These are phyloP conservation scores for Meyerozyma smithsonii DNA, from an alignment of 1,139 yeast genomes.

Conservation along the genomic window DNA sequence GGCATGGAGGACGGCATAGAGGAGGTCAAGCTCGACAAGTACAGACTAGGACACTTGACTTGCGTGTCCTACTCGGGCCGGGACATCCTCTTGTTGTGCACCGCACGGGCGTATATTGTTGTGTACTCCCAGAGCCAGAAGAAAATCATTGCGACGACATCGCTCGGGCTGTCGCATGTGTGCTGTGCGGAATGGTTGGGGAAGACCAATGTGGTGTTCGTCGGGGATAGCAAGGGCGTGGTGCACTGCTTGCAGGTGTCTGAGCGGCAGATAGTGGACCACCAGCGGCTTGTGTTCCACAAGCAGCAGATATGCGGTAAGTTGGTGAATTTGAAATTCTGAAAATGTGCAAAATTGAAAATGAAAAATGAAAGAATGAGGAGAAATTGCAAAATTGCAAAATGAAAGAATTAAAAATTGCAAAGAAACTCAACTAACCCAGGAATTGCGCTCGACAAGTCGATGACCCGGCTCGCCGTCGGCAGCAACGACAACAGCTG, in stretches of 20 bases:
- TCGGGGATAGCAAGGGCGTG: conserved; percentile 70
- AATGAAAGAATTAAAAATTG: too few relatives aligned
- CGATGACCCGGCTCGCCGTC: conserved; percentile 50
- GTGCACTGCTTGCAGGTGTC: conserved; percentile 28
- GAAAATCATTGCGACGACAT: conserved; percentile 23
- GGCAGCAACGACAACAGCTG: conserved; percentile 76
- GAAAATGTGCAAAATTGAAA: too few relatives aligned
- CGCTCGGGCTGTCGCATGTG: conserved; percentile 42
- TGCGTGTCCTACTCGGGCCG: conserved; percentile 52
- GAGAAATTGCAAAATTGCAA: conserved; percentile 7
- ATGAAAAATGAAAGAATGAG: neutral
- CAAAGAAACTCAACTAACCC: too few relatives aligned
- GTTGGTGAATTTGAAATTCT: too few relatives aligned
- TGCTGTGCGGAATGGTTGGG: conserved; percentile 65
- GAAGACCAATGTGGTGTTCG: conserved; percentile 38
- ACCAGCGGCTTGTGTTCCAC: conserved; percentile 41
- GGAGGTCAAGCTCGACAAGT: conserved; percentile 17
- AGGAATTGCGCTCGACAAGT: conserved; percentile 53
- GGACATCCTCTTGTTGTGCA: conserved; percentile 54
- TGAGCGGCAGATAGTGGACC: neutral
- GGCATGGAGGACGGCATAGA: conserved; percentile 42
- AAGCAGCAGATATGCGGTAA: conserved; percentile 69
- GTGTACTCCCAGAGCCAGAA: conserved; percentile 18
- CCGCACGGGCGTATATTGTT: conserved; percentile 22
- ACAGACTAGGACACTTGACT: conserved; percentile 39